Evolutionary conservation across 2,329 filamentous ascomycete species (phyloP).

Genomic region (Huntiella omanensis): DNA sequence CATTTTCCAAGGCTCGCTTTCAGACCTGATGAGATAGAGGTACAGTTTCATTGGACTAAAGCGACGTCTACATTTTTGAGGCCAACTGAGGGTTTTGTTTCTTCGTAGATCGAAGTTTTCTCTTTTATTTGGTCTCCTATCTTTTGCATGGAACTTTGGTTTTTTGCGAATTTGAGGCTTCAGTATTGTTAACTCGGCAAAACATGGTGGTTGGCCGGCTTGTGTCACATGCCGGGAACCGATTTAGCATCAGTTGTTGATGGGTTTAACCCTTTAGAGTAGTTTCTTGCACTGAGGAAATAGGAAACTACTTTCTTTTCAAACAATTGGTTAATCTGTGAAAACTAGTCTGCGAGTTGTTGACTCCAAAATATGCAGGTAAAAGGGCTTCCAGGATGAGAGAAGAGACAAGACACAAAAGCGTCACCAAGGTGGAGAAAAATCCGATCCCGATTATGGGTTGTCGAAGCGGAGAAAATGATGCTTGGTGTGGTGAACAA

Average conservation of each 20-base stretch:
- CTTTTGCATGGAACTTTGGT: neutral
- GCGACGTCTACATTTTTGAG: slow-evolving; percentile 39
- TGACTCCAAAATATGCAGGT: neutral
- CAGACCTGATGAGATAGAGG: slow-evolving; percentile 40
- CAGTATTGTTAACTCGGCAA: no score
- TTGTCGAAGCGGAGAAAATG: no score
- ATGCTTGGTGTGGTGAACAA: no score
- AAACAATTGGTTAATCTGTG: no score
- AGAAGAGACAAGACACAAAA: neutral
- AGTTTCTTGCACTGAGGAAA: no score
- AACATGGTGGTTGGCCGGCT: no score
- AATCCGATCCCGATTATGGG: no score
- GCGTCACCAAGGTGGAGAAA: neutral
- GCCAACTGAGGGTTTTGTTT: neutral
- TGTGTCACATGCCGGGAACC: neutral
- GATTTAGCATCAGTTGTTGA: neutral
- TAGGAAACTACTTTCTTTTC: no score
- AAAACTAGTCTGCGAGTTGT: no score
- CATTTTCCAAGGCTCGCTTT: slow-evolving; percentile 20
- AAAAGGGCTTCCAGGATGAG: neutral
- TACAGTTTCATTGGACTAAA: slow-evolving; percentile 44
- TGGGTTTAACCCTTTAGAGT: no score
- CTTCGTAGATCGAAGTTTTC: neutral
- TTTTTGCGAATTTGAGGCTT: neutral
- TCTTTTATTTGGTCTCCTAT: neutral